A percentile compares a stretch with the other conserved stretches of the same genome.
These are phyloP conservation scores for Artemisia tridentata DNA, from an alignment of 129 eudicot species.

Conservation along the genomic window DNA sequence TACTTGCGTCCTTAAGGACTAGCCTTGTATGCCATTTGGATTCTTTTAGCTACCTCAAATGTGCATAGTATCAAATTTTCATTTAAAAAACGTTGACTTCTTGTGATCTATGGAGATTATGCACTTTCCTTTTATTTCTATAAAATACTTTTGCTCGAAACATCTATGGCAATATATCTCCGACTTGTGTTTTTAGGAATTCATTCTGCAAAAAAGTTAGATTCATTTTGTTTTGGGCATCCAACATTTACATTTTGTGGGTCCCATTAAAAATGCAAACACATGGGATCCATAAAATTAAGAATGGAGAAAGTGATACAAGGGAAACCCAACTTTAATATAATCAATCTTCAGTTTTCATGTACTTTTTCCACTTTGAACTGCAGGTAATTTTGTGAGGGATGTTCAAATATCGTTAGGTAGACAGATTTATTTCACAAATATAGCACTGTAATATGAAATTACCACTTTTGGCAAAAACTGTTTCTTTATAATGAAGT, in stretches of 20 bases:
- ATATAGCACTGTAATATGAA: slow-evolving; percentile 21
- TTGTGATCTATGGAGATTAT: background rate
- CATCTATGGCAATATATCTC: background rate
- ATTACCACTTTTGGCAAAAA: slow-evolving; percentile 24
- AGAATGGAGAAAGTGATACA: slow-evolving; percentile 3
- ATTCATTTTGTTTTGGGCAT: background rate
- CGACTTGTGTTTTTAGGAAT: background rate
- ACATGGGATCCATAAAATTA: slow-evolving; percentile 20
- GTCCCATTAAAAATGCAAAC: slow-evolving; percentile 4
- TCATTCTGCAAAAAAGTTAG: slow-evolving; percentile 8
- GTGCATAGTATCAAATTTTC: background rate
- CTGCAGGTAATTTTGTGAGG: slow-evolving; percentile 95
- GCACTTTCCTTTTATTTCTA: slow-evolving; percentile 8
- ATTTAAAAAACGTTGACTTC: background rate
- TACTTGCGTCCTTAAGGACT: background rate
- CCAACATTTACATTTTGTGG: slow-evolving; percentile 26
- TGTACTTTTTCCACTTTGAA: slow-evolving; percentile 55
- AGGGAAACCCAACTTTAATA: slow-evolving; percentile 13
- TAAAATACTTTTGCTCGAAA: background rate
- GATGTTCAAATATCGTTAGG: slow-evolving; percentile 96
- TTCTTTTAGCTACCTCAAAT: background rate
- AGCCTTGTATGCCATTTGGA: background rate
- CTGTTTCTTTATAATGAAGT: slow-evolving; percentile 18
- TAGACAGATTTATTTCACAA: slow-evolving; percentile 48
- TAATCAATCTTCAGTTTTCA: slow-evolving; percentile 31